Evolutionary conservation across 495 filamentous ascomycete genomes (phyloP).

Genomic region (Penicillium egyptiacum): DNA sequence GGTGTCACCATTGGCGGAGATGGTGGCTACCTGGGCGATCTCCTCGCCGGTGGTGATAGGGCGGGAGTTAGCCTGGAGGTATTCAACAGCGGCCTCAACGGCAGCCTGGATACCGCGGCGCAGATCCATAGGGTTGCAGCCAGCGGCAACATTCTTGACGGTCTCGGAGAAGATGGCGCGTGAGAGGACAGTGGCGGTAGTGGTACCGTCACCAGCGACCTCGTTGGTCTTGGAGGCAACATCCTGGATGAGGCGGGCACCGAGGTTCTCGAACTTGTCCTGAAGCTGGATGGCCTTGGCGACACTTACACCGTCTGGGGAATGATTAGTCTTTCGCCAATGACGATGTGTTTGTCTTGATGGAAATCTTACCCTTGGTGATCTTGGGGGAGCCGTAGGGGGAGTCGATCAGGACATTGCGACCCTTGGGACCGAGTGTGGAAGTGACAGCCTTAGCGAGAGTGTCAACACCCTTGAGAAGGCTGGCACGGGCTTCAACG

Average conservation of each 20-base stretch:
- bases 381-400: conserved; percentile 98
- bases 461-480: conserved; percentile 94
- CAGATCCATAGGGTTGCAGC: conserved; percentile 99
- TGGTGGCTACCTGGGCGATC: conserved; percentile 97
- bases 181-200: conserved; percentile 93
- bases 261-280: conserved; percentile 99
- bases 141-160: conserved; percentile 98
- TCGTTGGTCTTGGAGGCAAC: conserved; percentile 99
- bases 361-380: conserved; percentile 76
- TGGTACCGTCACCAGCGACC: conserved; percentile 96
- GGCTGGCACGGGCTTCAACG: conserved; percentile 84
- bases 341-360: not conserved
- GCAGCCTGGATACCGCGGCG: conserved; percentile 94
- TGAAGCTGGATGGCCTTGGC: conserved; percentile 88
- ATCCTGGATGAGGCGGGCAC: conserved; percentile 93
- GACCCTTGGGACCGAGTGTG: conserved; percentile 94
- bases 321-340: conserved; percentile 10
- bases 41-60: conserved; percentile 97
- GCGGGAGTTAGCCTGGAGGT: conserved; percentile 88
- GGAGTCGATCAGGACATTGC: conserved; percentile 97
- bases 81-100: conserved; percentile 90
- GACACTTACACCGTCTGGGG: conserved; percentile 82
- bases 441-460: conserved; percentile 95
- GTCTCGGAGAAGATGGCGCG: conserved; percentile 99
- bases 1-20: conserved; percentile 93